A percentile compares a stretch with the other conserved stretches of the same genome.
These are phyloP conservation scores for Metarhizium humberi DNA, from an alignment of 2,329 filamentous ascomycete genomes.

Conservation along the genomic window DNA sequence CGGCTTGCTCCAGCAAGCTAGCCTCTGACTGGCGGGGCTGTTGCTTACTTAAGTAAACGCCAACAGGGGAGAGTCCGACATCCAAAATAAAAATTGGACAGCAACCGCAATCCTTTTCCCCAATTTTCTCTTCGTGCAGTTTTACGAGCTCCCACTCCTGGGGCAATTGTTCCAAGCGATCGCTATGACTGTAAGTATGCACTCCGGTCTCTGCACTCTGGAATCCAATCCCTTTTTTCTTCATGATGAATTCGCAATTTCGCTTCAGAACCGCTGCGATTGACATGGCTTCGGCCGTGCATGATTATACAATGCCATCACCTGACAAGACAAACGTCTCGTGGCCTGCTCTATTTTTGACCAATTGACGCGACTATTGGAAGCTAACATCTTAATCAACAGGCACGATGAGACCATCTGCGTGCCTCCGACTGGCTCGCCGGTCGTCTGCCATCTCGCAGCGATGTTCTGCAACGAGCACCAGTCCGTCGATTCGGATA, in stretches of 20 bases:
- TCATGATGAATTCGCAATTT: slow-evolving; percentile 34
- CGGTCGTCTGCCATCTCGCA: slow-evolving; percentile 6
- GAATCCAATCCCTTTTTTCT: slow-evolving; percentile 3
- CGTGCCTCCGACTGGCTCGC: slow-evolving; percentile 26
- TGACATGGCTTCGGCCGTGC: slow-evolving; percentile 34
- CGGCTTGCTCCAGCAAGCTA: background rate
- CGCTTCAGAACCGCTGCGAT: slow-evolving; percentile 43
- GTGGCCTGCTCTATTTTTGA: background rate
- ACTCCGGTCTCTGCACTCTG: background rate
- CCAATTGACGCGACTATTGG: background rate
- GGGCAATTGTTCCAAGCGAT: slow-evolving; percentile 8
- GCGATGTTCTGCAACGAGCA: slow-evolving; percentile 1
- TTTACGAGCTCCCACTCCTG: background rate
- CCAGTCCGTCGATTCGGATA: background rate
- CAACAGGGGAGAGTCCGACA: slow-evolving; percentile 3
- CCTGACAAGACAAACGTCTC: slow-evolving; percentile 20
- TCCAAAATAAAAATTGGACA: background rate
- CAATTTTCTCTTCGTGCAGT: background rate
- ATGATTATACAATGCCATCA: slow-evolving; percentile 32
- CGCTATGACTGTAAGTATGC: slow-evolving; percentile 29
- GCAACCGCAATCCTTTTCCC: background rate
- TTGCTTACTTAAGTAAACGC: background rate
- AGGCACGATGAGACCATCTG: slow-evolving; percentile 28
- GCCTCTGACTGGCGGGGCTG: slow-evolving; percentile 9
- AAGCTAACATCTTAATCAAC: slow-evolving; percentile 6